Conservation (phyloP, 2,329 filamentous ascomycete species). For the Epichloe hybrida region DNA sequence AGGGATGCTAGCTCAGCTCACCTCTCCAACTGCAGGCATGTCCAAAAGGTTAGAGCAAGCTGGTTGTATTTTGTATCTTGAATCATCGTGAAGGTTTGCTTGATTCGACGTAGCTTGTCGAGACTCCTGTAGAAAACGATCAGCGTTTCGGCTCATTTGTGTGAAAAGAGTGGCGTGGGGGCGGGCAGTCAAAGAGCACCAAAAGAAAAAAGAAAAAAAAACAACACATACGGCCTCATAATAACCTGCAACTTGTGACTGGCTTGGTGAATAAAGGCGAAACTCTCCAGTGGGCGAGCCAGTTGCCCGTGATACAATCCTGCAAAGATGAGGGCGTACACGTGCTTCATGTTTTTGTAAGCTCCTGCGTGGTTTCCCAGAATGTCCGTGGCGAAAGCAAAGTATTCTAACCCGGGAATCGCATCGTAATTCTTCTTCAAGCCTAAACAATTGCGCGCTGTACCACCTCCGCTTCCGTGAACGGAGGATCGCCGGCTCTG, state of each 20-base stretch:
- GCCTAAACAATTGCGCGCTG: conserved; percentile 15
- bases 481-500: conserved; percentile 39
- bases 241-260: conserved; percentile 53
- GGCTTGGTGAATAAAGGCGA: conserved; percentile 44
- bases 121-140: conserved; percentile 27
- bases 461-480: conserved; percentile 22
- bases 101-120: conserved; percentile 31
- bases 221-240: conserved; percentile 52
- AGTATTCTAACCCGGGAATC: conserved; percentile 83
- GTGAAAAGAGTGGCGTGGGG: neutral
- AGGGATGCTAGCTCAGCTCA: conserved; percentile 20
- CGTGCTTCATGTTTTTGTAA: conserved; percentile 66
- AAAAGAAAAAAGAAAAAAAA: neutral
- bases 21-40: conserved; percentile 85
- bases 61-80: conserved; percentile 41
- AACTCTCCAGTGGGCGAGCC: conserved; percentile 76
- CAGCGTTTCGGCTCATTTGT: neutral
- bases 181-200: neutral
- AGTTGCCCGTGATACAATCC: conserved; percentile 84
- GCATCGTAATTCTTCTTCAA: conserved; percentile 58
- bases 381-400: conserved; percentile 74
- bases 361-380: conserved; percentile 69
- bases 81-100: conserved; percentile 23
- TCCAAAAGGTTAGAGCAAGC: conserved; percentile 74
- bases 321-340: conserved; percentile 73